phyloP scores from a whole-genome alignment of 441 rosid genomes.

The Mallotus japonicus region DNA sequence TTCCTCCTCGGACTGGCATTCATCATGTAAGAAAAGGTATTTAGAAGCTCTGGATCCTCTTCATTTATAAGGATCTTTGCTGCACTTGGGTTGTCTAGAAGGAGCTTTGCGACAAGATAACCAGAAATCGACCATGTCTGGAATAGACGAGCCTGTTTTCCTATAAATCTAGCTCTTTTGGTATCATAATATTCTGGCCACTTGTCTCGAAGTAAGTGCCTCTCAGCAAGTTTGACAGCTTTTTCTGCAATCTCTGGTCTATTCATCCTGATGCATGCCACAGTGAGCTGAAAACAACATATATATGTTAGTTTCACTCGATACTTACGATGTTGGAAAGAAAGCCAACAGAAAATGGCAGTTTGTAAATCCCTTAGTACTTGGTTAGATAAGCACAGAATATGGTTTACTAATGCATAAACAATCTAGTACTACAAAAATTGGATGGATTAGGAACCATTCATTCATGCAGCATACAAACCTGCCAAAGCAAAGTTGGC shows the following conservation, averaged over 20 bases:
- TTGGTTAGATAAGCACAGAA: background rate
- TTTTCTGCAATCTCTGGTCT: slow-evolving; percentile 42
- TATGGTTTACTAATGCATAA: background rate
- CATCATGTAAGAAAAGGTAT: slow-evolving; percentile 47
- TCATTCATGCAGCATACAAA: slow-evolving; percentile 12
- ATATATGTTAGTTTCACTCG: slow-evolving; percentile 1
- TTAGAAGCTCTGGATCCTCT: slow-evolving; percentile 48
- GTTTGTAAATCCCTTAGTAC: background rate
- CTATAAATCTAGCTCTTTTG: slow-evolving; percentile 39
- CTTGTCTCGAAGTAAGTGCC: slow-evolving; percentile 37
- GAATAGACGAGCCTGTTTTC: slow-evolving; percentile 41
- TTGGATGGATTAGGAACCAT: background rate
- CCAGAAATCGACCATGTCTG: slow-evolving; percentile 58
- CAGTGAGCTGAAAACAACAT: slow-evolving; percentile 34
- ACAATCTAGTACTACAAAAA: background rate
- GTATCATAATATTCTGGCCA: slow-evolving; percentile 60
- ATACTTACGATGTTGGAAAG: background rate
- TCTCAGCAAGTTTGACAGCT: slow-evolving; percentile 43
- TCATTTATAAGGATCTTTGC: slow-evolving; percentile 39
- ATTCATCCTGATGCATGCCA: slow-evolving; percentile 46
- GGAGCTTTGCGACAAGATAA: slow-evolving; percentile 43
- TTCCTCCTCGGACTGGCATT: slow-evolving; percentile 44
- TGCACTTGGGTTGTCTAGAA: slow-evolving; percentile 31
- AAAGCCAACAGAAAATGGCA: background rate
- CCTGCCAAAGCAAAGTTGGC: slow-evolving; percentile 30